phyloP scores from a whole-genome alignment of 371 early-diverging fungal genomes.

The Apophysomyces elegans region DNA sequence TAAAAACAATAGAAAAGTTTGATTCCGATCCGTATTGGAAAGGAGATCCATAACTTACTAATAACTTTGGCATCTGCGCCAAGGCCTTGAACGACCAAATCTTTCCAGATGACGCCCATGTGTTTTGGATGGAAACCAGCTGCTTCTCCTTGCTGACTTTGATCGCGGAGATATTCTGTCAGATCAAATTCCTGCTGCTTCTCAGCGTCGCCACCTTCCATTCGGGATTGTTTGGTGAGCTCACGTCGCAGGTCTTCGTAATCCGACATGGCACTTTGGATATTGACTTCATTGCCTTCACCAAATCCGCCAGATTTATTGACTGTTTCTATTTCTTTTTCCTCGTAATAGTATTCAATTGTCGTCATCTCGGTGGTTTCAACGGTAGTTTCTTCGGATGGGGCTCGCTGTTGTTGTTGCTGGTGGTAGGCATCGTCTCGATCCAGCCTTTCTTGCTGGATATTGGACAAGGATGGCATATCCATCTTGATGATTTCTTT shows the following conservation, averaged over 20 bases:
- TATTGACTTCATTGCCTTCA: conserved; percentile 56
- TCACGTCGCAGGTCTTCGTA: conserved; percentile 54
- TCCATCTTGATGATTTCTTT: neutral
- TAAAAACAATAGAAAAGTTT: too few relatives aligned
- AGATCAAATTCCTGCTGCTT: conserved; percentile 26
- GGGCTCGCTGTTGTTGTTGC: neutral
- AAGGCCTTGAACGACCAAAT: conserved; percentile 45
- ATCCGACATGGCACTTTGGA: conserved; percentile 45
- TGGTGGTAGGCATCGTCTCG: conserved; percentile 1
- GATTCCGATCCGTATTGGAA: too few relatives aligned
- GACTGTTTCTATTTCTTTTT: neutral
- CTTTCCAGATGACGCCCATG: conserved; percentile 55
- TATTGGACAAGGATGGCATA: neutral
- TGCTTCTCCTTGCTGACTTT: conserved; percentile 15
- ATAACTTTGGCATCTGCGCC: conserved; percentile 35
- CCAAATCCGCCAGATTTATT: conserved; percentile 31
- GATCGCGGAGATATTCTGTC: conserved; percentile 21
- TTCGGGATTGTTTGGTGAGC: conserved; percentile 46
- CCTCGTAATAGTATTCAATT: neutral
- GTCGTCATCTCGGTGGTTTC: neutral
- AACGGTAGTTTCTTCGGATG: conserved; percentile 3
- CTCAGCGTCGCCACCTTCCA: conserved; percentile 29
- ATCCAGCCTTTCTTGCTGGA: conserved; percentile 10
- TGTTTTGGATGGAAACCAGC: conserved; percentile 51
- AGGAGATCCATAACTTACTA: neutral